Percentiles rank a stretch among this genome's conserved stretches.
Evolutionary conservation across 176 grass and related monocot genomes (phyloP).

Genomic region (Neostapfia colusana): DNA sequence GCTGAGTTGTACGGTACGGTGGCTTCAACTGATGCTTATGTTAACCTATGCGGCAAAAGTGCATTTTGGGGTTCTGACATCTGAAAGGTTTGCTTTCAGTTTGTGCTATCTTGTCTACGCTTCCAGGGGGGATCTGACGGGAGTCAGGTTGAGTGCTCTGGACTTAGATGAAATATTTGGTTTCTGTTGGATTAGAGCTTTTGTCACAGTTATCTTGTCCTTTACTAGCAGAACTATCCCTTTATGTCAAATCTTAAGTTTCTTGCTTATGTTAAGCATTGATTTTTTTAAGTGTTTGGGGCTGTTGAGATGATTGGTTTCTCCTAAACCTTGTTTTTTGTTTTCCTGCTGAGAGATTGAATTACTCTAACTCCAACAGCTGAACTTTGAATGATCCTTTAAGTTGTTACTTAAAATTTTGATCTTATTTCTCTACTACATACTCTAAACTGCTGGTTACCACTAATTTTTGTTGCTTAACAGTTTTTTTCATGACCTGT

Average conservation of each 20-base stretch:
- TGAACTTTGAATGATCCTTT: neutral
- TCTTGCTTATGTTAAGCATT: neutral
- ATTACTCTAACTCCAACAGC: neutral
- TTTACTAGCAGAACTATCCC: neutral
- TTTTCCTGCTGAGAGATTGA: neutral
- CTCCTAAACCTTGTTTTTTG: neutral
- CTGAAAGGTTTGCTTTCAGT: neutral
- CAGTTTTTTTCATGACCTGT: slow-evolving; percentile 20
- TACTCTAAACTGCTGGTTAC: neutral
- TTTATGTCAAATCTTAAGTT: neutral
- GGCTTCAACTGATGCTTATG: neutral
- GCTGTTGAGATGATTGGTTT: neutral
- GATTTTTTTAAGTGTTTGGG: neutral
- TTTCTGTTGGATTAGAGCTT: neutral
- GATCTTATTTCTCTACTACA: neutral
- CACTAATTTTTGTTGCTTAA: neutral
- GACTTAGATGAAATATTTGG: neutral
- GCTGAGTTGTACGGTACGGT: neutral
- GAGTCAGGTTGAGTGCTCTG: neutral
- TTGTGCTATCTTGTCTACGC: neutral
- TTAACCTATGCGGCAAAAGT: neutral
- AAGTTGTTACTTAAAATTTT: neutral
- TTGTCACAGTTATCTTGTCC: neutral
- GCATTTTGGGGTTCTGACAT: neutral
- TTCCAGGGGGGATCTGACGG: neutral